Conservation (phyloP, 257 asterid genomes). For the Scutellaria galericulata region DNA sequence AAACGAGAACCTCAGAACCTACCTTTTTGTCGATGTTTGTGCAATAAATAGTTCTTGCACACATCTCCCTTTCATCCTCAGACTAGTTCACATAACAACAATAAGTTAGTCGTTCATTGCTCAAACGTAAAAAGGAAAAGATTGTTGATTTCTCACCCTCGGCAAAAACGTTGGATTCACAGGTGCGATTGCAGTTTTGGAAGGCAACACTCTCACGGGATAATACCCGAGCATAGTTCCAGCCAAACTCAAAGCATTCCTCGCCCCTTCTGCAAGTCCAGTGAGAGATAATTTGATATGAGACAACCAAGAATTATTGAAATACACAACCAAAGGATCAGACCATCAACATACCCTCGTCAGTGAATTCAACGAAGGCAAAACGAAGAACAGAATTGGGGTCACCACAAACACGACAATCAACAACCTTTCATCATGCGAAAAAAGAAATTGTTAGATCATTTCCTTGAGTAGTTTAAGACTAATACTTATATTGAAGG, state of each 20-base stretch:
- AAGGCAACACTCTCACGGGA: constrained; percentile 75
- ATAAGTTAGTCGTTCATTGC: constrained; percentile 27
- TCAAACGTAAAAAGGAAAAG: background rate
- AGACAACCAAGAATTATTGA: background rate
- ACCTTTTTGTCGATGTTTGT: constrained; percentile 86
- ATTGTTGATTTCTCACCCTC: constrained; percentile 46
- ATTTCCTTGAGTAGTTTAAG: background rate
- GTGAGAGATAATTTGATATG: constrained; percentile 21
- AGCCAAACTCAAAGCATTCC: constrained; percentile 66
- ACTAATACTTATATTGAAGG: constrained; percentile 17
- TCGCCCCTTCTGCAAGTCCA: constrained; percentile 67
- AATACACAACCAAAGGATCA: constrained; percentile 22
- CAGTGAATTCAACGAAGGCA: constrained; percentile 73
- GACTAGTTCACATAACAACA: constrained; percentile 49
- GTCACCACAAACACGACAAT: constrained; percentile 84
- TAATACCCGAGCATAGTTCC: constrained; percentile 88
- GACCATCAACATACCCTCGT: constrained; percentile 55
- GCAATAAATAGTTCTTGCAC: constrained; percentile 84
- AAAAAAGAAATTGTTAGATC: constrained; percentile 4
- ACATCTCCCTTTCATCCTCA: constrained; percentile 91
- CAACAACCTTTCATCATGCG: constrained; percentile 62
- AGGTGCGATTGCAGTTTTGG: constrained; percentile 85
- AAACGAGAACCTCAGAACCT: constrained; percentile 15
- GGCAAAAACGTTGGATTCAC: constrained; percentile 82
- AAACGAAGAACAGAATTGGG: constrained; percentile 84